Evolutionary conservation across 441 rosid species (phyloP).

Genomic region (Adansonia gregorii): DNA sequence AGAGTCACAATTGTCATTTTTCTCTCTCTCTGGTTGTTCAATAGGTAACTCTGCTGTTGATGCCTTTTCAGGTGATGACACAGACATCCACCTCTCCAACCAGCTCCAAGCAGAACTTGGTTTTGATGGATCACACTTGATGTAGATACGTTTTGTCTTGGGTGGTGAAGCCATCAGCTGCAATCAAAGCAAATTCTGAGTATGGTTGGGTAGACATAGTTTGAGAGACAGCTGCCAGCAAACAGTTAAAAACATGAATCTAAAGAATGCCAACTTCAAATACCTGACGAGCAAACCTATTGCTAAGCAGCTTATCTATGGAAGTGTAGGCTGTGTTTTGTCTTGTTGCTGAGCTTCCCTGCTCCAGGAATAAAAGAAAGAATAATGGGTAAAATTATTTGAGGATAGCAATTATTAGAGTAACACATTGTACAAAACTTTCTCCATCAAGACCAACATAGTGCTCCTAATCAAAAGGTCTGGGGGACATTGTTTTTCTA

Average conservation of each 20-base stretch:
- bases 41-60: slow-evolving; percentile 34
- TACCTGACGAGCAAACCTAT: slow-evolving; percentile 90
- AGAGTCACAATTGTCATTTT: slow-evolving; percentile 32
- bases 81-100: slow-evolving; percentile 96
- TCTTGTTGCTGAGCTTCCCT: slow-evolving; percentile 39
- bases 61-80: slow-evolving; percentile 54
- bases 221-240: not conserved
- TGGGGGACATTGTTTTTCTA: not conserved
- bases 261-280: slow-evolving; percentile 20
- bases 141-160: slow-evolving; percentile 64
- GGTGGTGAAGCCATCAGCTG: slow-evolving; percentile 84
- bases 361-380: slow-evolving; percentile 45
- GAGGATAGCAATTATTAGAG: not conserved
- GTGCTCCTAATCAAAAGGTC: not conserved
- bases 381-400: not conserved
- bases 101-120: slow-evolving; percentile 86
- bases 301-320: slow-evolving; percentile 70
- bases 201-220: slow-evolving; percentile 11
- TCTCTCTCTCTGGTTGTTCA: slow-evolving; percentile 49
- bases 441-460: not conserved
- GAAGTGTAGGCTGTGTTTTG: slow-evolving; percentile 46
- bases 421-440: not conserved
- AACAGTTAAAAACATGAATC: slow-evolving; percentile 12
- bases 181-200: slow-evolving; percentile 30
- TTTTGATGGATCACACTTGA: slow-evolving; percentile 81